A percentile compares a stretch with the other conserved stretches of the same genome.
Conservation (phyloP, 1,139 yeast species). For the Debaryomycetaceae sp. region DNA sequence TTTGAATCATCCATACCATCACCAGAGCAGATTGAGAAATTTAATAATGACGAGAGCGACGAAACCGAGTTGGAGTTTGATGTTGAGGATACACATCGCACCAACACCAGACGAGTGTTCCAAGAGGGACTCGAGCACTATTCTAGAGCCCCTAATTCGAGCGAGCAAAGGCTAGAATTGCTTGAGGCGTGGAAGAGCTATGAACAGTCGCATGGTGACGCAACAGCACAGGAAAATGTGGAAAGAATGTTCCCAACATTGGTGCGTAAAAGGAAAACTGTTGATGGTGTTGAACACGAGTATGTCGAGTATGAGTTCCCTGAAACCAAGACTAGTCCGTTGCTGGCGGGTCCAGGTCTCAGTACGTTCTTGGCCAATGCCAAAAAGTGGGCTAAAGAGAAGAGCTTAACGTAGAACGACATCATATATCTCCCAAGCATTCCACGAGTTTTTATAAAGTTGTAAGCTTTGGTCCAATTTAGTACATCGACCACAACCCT, state of each 20-base stretch:
- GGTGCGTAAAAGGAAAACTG: constrained; percentile 34
- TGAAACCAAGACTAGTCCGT: constrained; percentile 7
- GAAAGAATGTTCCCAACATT: constrained; percentile 45
- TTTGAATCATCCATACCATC: constrained; percentile 66
- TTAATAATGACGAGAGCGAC: constrained; percentile 24
- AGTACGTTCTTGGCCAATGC: constrained; percentile 55
- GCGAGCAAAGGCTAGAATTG: constrained; percentile 37
- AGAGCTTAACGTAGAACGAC: neutral
- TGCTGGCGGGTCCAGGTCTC: constrained; percentile 23
- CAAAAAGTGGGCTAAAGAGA: constrained; percentile 39
- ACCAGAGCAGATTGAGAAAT: constrained; percentile 32
- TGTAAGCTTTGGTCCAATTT: too few relatives aligned
- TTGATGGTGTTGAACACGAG: constrained; percentile 43
- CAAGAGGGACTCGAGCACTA: constrained; percentile 40
- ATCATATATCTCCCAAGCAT: too few relatives aligned
- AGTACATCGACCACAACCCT: too few relatives aligned
- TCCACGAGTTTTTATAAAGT: too few relatives aligned
- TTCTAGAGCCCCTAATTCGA: constrained; percentile 23
- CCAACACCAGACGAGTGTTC: constrained; percentile 45
- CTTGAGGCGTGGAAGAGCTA: constrained; percentile 58
- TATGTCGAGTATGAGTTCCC: constrained; percentile 60
- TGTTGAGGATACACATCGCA: constrained; percentile 40
- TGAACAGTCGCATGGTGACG: constrained; percentile 54
- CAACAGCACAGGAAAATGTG: constrained; percentile 23
- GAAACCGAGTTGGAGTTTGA: constrained; percentile 41